Percentiles rank a stretch among this genome's conserved stretches.
phyloP scores from a whole-genome alignment of 2,329 filamentous ascomycete genomes.

The Hymenoscyphus repandus region DNA sequence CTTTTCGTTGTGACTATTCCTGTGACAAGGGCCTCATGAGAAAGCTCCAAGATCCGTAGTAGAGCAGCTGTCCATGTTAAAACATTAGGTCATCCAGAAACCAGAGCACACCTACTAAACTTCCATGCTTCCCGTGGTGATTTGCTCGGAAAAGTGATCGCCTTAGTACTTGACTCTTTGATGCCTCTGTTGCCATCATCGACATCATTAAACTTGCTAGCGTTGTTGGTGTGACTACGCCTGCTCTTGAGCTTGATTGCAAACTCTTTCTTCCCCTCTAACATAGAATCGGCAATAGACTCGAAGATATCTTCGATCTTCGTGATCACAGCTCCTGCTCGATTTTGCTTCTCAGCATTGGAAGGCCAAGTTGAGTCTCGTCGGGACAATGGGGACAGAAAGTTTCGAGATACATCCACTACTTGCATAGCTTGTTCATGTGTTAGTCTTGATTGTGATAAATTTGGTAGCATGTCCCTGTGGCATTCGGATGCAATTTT shows the following conservation, averaged over 20 bases:
- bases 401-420: not conserved
- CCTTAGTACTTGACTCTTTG: slow-evolving; percentile 6
- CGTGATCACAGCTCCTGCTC: slow-evolving; percentile 35
- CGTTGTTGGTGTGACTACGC: slow-evolving; percentile 1
- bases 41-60: slow-evolving; percentile 53
- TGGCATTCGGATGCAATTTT: not conserved
- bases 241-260: slow-evolving; percentile 43
- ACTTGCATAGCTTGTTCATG: not conserved
- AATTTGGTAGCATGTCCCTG: slow-evolving; percentile 17
- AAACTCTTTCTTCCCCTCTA: slow-evolving; percentile 39
- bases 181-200: not conserved
- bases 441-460: slow-evolving; percentile 17
- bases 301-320: slow-evolving; percentile 53
- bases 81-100: slow-evolving; percentile 9
- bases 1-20: slow-evolving; percentile 57
- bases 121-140: slow-evolving; percentile 43
- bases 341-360: not conserved
- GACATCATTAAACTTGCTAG: not conserved
- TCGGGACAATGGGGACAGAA: not conserved
- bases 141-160: slow-evolving; percentile 42
- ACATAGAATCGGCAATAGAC: slow-evolving; percentile 43
- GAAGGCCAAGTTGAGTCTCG: not conserved
- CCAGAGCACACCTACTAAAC: slow-evolving; percentile 41
- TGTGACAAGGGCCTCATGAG: slow-evolving; percentile 52
- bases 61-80: slow-evolving; percentile 42